Percentiles rank a stretch among this genome's conserved stretches.
phyloP scores from a whole-genome alignment of 176 grass and related monocot species.

The Areca catechu region DNA sequence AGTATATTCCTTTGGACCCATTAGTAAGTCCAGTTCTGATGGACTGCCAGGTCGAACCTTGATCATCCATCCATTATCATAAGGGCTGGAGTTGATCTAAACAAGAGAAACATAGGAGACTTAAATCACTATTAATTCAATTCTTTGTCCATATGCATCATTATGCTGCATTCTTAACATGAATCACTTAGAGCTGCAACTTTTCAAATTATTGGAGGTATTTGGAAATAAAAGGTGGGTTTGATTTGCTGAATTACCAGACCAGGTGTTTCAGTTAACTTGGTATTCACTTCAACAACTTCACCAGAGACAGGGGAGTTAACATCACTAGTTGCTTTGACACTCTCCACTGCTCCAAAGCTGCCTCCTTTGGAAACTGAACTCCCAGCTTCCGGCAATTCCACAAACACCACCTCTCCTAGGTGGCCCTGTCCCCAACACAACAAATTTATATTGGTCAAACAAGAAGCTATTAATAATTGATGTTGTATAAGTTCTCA shows the following conservation, averaged over 20 bases:
- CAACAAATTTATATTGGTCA: background rate
- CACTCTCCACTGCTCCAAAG: conserved; percentile 94
- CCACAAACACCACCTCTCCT: conserved; percentile 84
- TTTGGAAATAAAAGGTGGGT: background rate
- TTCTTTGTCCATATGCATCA: too few species aligned
- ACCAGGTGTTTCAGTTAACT: conserved; percentile 56
- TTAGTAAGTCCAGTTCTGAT: conserved; percentile 40
- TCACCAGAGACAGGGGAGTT: conserved; percentile 85
- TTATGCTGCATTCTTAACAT: too few species aligned
- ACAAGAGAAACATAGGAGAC: background rate
- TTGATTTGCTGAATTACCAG: conserved; percentile 31
- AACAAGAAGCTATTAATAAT: too few species aligned
- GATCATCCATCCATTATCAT: conserved; percentile 96
- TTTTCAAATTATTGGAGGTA: background rate
- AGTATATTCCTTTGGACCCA: conserved; percentile 68
- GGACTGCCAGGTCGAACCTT: conserved; percentile 85
- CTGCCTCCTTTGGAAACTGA: conserved; percentile 37
- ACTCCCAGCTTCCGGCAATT: conserved; percentile 56
- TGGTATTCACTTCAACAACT: conserved; percentile 73
- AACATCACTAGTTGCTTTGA: conserved; percentile 91
- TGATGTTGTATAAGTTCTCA: too few species aligned
- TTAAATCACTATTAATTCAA: too few species aligned
- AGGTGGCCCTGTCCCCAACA: conserved; percentile 45
- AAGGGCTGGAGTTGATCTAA: conserved; percentile 87
- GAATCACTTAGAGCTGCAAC: too few species aligned